Evolutionary conservation across 2,329 filamentous ascomycete genomes (phyloP).

Genomic region (Sclerotinia trifoliorum): DNA sequence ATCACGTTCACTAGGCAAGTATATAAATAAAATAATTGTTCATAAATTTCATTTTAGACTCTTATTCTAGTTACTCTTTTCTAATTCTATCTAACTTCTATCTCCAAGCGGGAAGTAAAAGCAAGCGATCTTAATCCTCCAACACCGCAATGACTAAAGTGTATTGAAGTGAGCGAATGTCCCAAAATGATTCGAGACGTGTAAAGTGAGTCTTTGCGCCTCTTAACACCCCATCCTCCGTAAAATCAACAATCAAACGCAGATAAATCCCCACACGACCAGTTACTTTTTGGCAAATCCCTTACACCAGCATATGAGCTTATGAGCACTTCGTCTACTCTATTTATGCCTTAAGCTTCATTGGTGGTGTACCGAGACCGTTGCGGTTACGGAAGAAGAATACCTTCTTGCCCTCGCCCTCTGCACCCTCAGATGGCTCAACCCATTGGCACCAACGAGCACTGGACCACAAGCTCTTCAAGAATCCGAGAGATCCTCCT

Average conservation of each 20-base stretch:
- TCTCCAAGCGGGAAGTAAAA: neutral
- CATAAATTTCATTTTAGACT: neutral
- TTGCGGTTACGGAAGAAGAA: constrained; percentile 98
- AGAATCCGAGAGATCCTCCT: constrained; percentile 78
- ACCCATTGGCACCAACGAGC: constrained; percentile 95
- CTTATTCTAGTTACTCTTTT: neutral
- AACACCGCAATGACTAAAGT: neutral
- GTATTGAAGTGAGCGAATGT: constrained; percentile 1
- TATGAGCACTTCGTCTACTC: constrained; percentile 15
- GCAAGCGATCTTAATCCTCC: neutral
- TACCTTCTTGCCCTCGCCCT: constrained; percentile 78
- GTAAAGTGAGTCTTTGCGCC: constrained; percentile 1
- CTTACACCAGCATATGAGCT: neutral
- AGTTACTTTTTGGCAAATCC: constrained; percentile 1
- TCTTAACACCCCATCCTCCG: neutral
- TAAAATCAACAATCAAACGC: neutral
- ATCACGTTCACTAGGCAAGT: neutral
- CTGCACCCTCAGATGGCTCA: constrained; percentile 79
- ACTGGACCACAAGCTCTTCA: constrained; percentile 76
- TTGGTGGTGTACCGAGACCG: constrained; percentile 60
- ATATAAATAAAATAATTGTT: neutral
- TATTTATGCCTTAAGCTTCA: constrained; percentile 31
- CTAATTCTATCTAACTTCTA: constrained; percentile 1
- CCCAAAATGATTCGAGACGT: neutral
- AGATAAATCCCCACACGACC: constrained; percentile 4